Conservation (phyloP, 2,329 filamentous ascomycete genomes). For the Colletotrichum magnum region DNA sequence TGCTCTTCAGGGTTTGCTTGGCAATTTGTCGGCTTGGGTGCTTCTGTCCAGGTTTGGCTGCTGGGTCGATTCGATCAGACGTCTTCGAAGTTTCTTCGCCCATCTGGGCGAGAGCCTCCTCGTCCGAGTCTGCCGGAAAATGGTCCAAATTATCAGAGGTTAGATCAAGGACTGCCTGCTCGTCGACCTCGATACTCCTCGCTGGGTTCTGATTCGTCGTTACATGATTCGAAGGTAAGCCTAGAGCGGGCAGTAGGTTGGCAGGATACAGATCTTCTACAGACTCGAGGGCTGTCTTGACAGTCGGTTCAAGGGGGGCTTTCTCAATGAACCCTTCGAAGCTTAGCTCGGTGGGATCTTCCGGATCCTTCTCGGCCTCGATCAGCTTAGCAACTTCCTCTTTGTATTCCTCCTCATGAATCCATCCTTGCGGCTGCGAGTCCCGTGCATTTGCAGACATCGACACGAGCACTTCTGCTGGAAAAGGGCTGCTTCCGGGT, state of each 20-base stretch:
- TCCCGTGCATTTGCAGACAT: constrained; percentile 89
- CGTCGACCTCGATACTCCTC: constrained; percentile 74
- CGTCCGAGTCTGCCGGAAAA: constrained; percentile 68
- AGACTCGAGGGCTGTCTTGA: constrained; percentile 87
- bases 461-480: constrained; percentile 83
- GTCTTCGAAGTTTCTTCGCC: constrained; percentile 25
- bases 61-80: not conserved
- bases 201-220: constrained; percentile 49
- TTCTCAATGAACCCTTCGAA: constrained; percentile 78
- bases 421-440: constrained; percentile 84
- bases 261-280: constrained; percentile 88
- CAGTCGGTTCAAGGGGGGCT: constrained; percentile 64
- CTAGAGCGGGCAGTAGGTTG: constrained; percentile 68
- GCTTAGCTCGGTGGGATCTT: constrained; percentile 58
- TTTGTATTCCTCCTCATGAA: constrained; percentile 89
- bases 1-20: not conserved
- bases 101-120: constrained; percentile 58
- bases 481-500: constrained; percentile 81
- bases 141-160: constrained; percentile 63
- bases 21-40: not conserved
- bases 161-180: constrained; percentile 66
- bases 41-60: not conserved
- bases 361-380: constrained; percentile 70
- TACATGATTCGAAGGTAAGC: constrained; percentile 50
- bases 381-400: constrained; percentile 75